phyloP scores from a whole-genome alignment of 139 green algal genomes.

The Tetradesmus lagerheimii region DNA sequence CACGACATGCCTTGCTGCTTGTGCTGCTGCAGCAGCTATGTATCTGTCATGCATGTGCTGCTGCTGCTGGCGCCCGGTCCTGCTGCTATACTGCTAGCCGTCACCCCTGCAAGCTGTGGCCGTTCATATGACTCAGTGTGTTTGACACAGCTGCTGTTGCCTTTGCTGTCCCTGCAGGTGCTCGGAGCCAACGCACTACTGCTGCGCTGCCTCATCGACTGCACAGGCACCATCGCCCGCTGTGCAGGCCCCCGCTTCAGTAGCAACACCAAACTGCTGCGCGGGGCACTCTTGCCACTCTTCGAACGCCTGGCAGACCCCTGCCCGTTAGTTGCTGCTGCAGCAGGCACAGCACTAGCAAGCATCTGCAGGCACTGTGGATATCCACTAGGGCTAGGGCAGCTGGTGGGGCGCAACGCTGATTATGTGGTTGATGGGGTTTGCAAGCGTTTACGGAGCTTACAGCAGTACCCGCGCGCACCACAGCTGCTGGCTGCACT shows the following conservation, averaged over 20 bases:
- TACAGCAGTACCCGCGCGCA: constrained; percentile 65
- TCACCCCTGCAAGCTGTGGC: too few species aligned
- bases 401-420: constrained; percentile 74
- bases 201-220: constrained; percentile 65
- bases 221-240: constrained; percentile 59
- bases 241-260: constrained; percentile 64
- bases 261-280: constrained; percentile 61
- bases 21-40: neutral
- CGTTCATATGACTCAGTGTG: too few species aligned
- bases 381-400: constrained; percentile 59
- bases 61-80: too few species aligned
- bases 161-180: constrained; percentile 40
- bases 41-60: too few species aligned
- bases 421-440: constrained; percentile 89
- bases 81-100: too few species aligned
- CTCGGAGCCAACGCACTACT: constrained; percentile 80
- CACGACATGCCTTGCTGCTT: neutral
- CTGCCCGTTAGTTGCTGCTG: constrained; percentile 63
- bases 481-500: constrained; percentile 83
- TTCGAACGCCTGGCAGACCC: constrained; percentile 82
- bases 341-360: constrained; percentile 59
- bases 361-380: constrained; percentile 50
- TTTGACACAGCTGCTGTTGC: neutral
- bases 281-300: constrained; percentile 73
- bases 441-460: constrained; percentile 72